phyloP scores from a whole-genome alignment of 2,329 filamentous ascomycete species.

The Nemania bipapillata region DNA sequence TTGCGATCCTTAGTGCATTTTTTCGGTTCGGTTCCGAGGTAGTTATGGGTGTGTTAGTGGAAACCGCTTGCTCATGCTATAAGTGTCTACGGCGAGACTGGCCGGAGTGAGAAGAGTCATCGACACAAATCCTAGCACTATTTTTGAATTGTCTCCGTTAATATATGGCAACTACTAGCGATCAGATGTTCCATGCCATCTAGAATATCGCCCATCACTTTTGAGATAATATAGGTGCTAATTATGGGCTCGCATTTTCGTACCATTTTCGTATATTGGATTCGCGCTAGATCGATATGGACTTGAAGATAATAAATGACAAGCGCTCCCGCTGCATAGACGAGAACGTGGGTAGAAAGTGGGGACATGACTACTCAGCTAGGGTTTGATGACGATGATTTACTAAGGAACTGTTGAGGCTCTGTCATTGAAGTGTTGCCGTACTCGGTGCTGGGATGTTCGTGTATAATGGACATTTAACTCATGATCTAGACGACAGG shows the following conservation, averaged over 20 bases:
- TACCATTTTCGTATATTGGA: background rate
- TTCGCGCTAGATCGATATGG: background rate
- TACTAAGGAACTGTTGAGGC: background rate
- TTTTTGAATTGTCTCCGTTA: background rate
- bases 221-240: background rate
- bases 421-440: background rate
- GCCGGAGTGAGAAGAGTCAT: background rate
- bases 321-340: background rate
- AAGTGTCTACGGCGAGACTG: background rate
- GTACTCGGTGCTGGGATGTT: background rate
- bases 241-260: background rate
- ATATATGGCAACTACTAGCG: background rate
- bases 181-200: background rate
- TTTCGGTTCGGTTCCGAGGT: too few relatives aligned
- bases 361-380: background rate
- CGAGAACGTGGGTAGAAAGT: background rate
- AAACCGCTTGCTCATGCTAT: background rate
- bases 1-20: background rate
- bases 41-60: background rate
- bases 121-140: background rate
- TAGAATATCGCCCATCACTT: background rate
- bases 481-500: background rate
- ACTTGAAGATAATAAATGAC: background rate
- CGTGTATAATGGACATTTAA: background rate
- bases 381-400: background rate